Evolutionary conservation across 139 green algal species (phyloP).

Genomic region (Haematococcus sp.): DNA sequence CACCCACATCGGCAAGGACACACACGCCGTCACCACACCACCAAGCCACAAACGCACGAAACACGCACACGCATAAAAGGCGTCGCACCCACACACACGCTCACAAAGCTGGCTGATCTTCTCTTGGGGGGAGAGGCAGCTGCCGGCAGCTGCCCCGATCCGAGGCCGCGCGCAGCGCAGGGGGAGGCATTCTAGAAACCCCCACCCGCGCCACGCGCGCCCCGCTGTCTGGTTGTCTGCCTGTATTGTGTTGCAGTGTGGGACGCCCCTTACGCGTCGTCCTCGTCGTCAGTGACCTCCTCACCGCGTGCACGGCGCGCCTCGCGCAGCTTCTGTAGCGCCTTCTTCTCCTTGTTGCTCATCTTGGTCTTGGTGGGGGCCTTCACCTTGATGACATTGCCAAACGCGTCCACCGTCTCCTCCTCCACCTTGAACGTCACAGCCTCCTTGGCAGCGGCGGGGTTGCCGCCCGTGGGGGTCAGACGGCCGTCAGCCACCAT

Average conservation of each 20-base stretch:
- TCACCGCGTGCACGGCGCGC: conserved; percentile 71
- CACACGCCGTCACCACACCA: no score
- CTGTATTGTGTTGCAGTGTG: background rate
- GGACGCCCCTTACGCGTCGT: conserved; percentile 36
- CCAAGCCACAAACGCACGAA: no score
- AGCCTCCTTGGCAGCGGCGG: conserved; percentile 56
- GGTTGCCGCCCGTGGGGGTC: conserved; percentile 39
- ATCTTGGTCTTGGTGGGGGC: conserved; percentile 81
- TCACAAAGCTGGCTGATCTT: no score
- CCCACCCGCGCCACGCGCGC: no score
- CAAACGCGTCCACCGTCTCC: conserved; percentile 78
- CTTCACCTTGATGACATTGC: conserved; percentile 82
- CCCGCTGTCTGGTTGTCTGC: no score
- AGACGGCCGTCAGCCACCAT: conserved; percentile 74
- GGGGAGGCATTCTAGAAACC: no score
- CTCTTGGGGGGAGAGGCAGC: no score
- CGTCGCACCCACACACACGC: no score
- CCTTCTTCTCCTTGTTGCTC: conserved; percentile 90
- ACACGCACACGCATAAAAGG: no score
- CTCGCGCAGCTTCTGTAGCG: conserved; percentile 54
- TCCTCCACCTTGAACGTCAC: conserved; percentile 79
- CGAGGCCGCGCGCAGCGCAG: no score
- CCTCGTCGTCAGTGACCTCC: conserved; percentile 70
- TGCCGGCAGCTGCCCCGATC: no score
- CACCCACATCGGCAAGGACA: no score